Conservation (phyloP, 2,329 filamentous ascomycete genomes). For the Dactylonectria estremocensis region DNA sequence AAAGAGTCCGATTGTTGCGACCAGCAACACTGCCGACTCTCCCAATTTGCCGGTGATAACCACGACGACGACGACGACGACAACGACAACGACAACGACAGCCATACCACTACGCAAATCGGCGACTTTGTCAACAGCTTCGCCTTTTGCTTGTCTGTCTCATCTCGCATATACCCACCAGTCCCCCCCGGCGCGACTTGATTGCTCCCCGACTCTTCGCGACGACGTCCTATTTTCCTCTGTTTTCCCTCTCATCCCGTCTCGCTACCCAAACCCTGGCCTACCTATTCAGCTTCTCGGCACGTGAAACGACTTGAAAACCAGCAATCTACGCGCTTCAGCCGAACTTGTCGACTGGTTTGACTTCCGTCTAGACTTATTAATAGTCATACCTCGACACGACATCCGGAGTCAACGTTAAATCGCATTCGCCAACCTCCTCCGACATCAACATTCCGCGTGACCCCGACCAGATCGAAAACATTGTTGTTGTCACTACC, state of each 20-base stretch:
- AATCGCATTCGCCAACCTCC: conserved; percentile 25
- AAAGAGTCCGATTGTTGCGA: conserved; percentile 38
- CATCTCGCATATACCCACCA: conserved; percentile 12
- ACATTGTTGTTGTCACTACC: conserved; percentile 44
- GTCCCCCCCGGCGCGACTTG: conserved; percentile 10
- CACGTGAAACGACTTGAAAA: neutral
- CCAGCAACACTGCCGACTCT: conserved; percentile 7
- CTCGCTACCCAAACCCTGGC: conserved; percentile 1
- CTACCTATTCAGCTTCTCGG: neutral
- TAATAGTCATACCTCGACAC: conserved; percentile 11
- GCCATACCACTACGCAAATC: neutral
- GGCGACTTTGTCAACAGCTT: neutral
- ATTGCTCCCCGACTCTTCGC: conserved; percentile 24
- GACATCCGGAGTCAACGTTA: conserved; percentile 28
- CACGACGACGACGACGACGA: too few relatives aligned
- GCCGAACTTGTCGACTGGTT: neutral
- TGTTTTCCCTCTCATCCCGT: conserved; percentile 20
- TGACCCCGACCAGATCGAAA: conserved; percentile 41
- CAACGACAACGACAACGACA: too few relatives aligned
- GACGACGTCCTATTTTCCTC: conserved; percentile 29
- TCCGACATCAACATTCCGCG: conserved; percentile 17
- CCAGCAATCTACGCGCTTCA: neutral
- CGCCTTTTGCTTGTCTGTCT: conserved; percentile 30
- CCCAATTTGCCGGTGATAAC: conserved; percentile 5
- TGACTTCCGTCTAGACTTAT: neutral